These are phyloP conservation scores for Chalciporus sp. DNA, from an alignment of 1,284 basidiomycete genomes.

Conservation along the genomic window DNA sequence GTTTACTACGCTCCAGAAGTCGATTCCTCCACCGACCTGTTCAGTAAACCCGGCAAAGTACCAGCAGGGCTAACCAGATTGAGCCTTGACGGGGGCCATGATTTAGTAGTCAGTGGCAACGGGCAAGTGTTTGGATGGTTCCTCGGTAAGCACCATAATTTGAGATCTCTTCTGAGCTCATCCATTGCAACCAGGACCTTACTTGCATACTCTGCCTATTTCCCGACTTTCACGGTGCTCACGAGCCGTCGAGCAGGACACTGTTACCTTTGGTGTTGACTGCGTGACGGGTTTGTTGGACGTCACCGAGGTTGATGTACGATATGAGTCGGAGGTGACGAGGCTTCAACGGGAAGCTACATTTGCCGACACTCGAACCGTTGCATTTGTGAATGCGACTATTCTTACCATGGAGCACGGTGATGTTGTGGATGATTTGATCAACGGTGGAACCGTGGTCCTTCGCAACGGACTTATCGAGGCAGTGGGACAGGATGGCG, in stretches of 20 bases:
- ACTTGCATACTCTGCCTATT: slow-evolving; percentile 61
- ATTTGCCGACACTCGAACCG: slow-evolving; percentile 42
- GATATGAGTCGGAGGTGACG: slow-evolving; percentile 60
- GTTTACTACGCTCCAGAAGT: slow-evolving; percentile 55
- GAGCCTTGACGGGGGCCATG: slow-evolving; percentile 73
- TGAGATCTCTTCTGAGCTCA: slow-evolving; percentile 1
- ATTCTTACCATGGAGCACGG: slow-evolving; percentile 61
- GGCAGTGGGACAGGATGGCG: slow-evolving; percentile 44
- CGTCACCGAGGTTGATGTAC: slow-evolving; percentile 57
- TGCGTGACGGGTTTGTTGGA: slow-evolving; percentile 57
- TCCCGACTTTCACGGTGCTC: slow-evolving; percentile 52
- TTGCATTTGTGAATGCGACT: slow-evolving; percentile 67
- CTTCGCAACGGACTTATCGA: slow-evolving; percentile 58
- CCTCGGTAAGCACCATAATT: slow-evolving; percentile 48
- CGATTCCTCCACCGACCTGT: slow-evolving; percentile 47
- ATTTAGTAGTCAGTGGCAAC: slow-evolving; percentile 61
- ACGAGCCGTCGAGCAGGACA: slow-evolving; percentile 48
- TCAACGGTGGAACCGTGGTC: slow-evolving; percentile 52
- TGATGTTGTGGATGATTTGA: slow-evolving; percentile 43
- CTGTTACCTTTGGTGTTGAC: slow-evolving; percentile 55
- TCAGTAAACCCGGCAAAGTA: slow-evolving; percentile 69
- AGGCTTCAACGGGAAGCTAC: slow-evolving; percentile 57
- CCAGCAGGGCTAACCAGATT: slow-evolving; percentile 60
- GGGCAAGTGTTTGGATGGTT: slow-evolving; percentile 71
- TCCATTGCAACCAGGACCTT: slow-evolving; percentile 50